Evolutionary conservation across 164 flowering plant species (phyloP).

Genomic region (Kingdonia uniflora): DNA sequence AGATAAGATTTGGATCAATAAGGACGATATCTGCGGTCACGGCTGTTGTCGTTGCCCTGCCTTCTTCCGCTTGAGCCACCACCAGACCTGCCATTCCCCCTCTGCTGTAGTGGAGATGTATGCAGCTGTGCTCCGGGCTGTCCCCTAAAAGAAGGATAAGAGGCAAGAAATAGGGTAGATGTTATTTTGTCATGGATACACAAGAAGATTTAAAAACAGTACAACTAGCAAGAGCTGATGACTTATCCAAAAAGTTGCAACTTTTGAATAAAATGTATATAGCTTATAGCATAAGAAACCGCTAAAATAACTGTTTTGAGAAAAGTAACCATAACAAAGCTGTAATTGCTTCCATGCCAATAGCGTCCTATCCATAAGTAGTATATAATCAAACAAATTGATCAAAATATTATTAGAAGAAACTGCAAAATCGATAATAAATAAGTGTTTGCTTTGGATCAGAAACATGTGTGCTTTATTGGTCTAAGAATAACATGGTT

Average conservation of each 20-base stretch:
- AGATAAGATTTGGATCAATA: slow-evolving; percentile 13
- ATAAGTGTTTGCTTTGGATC: too few species aligned
- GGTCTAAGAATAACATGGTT: too few species aligned
- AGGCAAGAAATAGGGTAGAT: background rate
- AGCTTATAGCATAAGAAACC: background rate
- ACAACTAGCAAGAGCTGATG: background rate
- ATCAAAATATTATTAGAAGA: too few species aligned
- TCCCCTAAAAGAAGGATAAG: slow-evolving; percentile 22
- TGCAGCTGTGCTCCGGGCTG: slow-evolving; percentile 33
- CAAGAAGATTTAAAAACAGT: background rate
- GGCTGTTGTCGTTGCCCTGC: slow-evolving; percentile 12
- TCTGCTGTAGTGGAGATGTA: slow-evolving; percentile 17
- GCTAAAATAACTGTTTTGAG: too few species aligned
- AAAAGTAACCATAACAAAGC: too few species aligned
- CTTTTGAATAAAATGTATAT: background rate
- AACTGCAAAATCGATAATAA: too few species aligned
- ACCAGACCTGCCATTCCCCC: slow-evolving; percentile 9
- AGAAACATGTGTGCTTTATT: too few species aligned
- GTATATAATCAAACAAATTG: too few species aligned
- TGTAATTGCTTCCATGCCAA: too few species aligned
- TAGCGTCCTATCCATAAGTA: too few species aligned
- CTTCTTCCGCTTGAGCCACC: slow-evolving; percentile 7
- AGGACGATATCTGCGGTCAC: slow-evolving; percentile 27
- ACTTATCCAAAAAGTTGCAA: background rate
- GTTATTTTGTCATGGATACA: background rate